Conservation (phyloP, 768 basidiomycete species). For the Xerocomus potaroensis region DNA sequence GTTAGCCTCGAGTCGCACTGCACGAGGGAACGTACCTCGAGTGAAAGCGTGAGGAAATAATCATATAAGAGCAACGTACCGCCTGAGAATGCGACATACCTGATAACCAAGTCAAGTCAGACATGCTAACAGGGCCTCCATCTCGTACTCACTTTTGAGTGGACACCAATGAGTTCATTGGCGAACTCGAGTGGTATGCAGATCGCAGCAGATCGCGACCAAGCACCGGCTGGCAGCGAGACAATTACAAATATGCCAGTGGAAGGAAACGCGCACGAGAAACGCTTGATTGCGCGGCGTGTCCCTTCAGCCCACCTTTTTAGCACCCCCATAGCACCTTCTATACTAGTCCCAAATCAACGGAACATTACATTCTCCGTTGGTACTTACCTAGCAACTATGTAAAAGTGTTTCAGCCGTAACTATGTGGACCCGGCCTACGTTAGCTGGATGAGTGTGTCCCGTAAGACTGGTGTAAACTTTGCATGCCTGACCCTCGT, state of each 20-base stretch:
- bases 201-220: background rate
- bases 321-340: background rate
- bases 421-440: background rate
- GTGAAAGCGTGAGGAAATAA: constrained; percentile 8
- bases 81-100: constrained; percentile 4
- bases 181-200: background rate
- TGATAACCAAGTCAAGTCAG: background rate
- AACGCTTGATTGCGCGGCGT: background rate
- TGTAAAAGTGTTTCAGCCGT: background rate
- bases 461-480: background rate
- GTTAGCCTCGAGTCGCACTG: background rate
- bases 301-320: background rate
- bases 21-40: constrained; percentile 3
- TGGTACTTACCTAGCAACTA: background rate
- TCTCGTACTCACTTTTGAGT: background rate
- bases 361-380: background rate
- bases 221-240: background rate
- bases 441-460: background rate
- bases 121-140: background rate
- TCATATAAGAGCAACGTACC: constrained; percentile 6
- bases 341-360: too few relatives aligned
- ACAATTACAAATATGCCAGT: background rate
- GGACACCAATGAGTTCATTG: background rate
- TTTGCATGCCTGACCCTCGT: background rate
- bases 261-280: background rate